Conservation (phyloP, 306 rosid genomes). For the Quercus rubra region DNA sequence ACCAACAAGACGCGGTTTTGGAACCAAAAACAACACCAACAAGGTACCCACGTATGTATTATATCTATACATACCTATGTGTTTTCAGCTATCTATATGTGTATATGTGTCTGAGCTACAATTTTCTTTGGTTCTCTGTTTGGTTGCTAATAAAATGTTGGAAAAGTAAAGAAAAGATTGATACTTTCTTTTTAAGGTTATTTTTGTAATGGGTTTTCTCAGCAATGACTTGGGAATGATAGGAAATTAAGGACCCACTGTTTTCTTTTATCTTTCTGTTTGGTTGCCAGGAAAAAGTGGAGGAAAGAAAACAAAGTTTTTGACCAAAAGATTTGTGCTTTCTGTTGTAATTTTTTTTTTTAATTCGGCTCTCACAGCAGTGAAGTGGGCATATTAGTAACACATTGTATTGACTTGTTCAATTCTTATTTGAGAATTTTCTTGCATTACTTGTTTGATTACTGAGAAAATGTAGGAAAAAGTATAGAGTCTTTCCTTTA, state of each 20-base stretch:
- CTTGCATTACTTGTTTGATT: neutral
- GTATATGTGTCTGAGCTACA: neutral
- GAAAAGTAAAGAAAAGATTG: no score
- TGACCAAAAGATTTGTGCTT: neutral
- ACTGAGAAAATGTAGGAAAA: neutral
- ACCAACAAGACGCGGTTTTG: constrained; percentile 59
- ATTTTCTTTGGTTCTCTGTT: neutral
- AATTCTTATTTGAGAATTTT: neutral
- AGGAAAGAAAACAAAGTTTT: neutral
- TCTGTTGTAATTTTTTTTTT: neutral
- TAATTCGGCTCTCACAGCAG: neutral
- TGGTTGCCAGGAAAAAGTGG: neutral
- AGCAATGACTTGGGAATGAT: neutral
- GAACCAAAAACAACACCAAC: constrained; percentile 38
- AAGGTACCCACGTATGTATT: constrained; percentile 7
- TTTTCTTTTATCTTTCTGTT: neutral
- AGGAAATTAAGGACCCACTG: neutral
- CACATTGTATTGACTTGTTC: neutral
- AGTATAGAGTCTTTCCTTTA: neutral
- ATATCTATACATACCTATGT: neutral
- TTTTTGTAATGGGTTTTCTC: neutral
- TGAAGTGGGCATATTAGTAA: neutral
- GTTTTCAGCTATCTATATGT: neutral
- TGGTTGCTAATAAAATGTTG: neutral
- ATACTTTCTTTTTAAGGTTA: no score